A percentile compares a stretch with the other conserved stretches of the same genome.
These are phyloP conservation scores for Aspergillus bridgeri DNA, from an alignment of 495 filamentous ascomycete genomes.

Conservation along the genomic window DNA sequence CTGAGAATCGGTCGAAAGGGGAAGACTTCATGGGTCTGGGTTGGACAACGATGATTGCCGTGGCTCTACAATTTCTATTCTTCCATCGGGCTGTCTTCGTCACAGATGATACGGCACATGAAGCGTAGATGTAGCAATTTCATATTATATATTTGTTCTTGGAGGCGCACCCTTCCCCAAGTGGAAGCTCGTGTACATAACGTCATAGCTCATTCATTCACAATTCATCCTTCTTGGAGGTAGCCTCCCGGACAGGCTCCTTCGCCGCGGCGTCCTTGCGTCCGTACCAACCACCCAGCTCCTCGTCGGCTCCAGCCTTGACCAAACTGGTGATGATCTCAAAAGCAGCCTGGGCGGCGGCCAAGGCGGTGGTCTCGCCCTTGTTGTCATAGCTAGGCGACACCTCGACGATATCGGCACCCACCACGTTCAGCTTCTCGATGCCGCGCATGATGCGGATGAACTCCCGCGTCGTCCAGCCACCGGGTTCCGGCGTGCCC, in stretches of 20 bases:
- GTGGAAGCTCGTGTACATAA: slow-evolving; percentile 4
- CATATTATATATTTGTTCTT: slow-evolving; percentile 3
- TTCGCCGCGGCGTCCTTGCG: slow-evolving; percentile 25
- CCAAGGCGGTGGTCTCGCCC: slow-evolving; percentile 79
- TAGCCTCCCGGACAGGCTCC: slow-evolving; percentile 19
- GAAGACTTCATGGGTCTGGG: too few species aligned
- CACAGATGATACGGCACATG: neutral
- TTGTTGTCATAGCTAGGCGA: slow-evolving; percentile 80
- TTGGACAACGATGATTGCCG: too few species aligned
- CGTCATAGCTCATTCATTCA: slow-evolving; percentile 20
- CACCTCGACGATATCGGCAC: slow-evolving; percentile 81
- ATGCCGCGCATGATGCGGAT: slow-evolving; percentile 67
- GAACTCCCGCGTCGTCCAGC: slow-evolving; percentile 71
- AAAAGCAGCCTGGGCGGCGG: slow-evolving; percentile 77
- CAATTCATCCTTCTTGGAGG: slow-evolving; percentile 39
- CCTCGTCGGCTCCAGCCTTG: slow-evolving; percentile 55
- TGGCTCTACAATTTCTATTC: too few species aligned
- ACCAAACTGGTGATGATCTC: slow-evolving; percentile 82
- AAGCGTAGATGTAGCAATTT: neutral
- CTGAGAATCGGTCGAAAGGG: too few species aligned
- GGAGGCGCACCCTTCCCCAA: slow-evolving; percentile 9
- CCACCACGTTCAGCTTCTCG: slow-evolving; percentile 67
- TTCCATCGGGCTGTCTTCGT: too few species aligned
- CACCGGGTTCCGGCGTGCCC: slow-evolving; percentile 70
- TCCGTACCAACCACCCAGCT: slow-evolving; percentile 46